phyloP scores from a whole-genome alignment of 495 filamentous ascomycete species.

The Penicillium alfredii region DNA sequence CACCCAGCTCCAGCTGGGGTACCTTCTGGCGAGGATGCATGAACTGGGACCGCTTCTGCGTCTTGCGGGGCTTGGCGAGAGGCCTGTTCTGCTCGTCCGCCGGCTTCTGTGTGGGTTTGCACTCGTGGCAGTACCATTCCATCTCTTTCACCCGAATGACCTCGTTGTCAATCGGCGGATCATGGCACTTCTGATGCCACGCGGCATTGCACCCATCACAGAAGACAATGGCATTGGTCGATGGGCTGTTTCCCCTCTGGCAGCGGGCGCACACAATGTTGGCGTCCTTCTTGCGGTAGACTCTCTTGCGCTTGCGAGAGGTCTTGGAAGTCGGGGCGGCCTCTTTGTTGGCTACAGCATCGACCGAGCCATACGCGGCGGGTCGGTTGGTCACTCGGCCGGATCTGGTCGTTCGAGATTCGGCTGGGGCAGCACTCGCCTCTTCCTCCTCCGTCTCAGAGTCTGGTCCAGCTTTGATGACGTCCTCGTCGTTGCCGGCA shows the following conservation, averaged over 20 bases:
- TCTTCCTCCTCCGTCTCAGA: conserved; percentile 44
- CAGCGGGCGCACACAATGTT: conserved; percentile 67
- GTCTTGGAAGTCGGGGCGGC: too few relatives aligned
- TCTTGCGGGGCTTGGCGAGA: too few relatives aligned
- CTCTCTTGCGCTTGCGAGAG: conserved; percentile 38
- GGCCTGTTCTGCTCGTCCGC: conserved; percentile 17
- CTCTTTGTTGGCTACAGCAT: conserved; percentile 26
- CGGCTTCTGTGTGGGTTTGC: conserved; percentile 42
- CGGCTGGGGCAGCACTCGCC: too few relatives aligned
- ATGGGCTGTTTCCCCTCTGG: conserved; percentile 66
- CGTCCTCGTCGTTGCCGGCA: conserved; percentile 33
- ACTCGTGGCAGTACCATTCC: conserved; percentile 75
- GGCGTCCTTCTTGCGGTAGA: conserved; percentile 38
- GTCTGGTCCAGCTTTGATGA: conserved; percentile 39
- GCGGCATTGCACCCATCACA: conserved; percentile 85
- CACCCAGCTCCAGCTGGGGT: conserved; percentile 20
- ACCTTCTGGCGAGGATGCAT: conserved; percentile 6
- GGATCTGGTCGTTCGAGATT: conserved; percentile 82
- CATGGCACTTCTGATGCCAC: conserved; percentile 90
- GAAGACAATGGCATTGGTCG: conserved; percentile 83
- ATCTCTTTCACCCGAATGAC: conserved; percentile 59
- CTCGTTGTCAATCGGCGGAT: conserved; percentile 69
- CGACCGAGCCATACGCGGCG: conserved; percentile 57
- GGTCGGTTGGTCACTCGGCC: conserved; percentile 77
- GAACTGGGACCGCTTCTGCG: conserved; percentile 18